Base-by-base conservation (phyloP, 805 yeast species). In the Torulaspora microellipsoides region DNA sequence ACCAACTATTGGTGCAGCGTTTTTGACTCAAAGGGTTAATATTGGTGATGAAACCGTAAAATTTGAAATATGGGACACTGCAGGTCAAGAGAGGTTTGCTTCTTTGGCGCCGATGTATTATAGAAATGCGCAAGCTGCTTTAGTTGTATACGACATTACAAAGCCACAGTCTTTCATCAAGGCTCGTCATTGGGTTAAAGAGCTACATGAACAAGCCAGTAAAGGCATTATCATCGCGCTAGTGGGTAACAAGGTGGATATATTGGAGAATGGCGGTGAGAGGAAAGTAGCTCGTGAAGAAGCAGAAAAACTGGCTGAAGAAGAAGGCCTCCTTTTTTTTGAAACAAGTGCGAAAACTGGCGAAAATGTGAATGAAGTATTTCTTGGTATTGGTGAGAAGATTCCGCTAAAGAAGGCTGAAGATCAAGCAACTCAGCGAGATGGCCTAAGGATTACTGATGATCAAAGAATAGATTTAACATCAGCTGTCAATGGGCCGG, bases 121-220 rank as follows among this genome's bases (percentile, higher is more conserved):
- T 70, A 78, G 99, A 63, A 91, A 93, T 60, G 97, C 99, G 12
- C 96, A 90, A 64, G 95, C 96, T 23, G 98, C 98, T 0, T 71
- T 91, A 49, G 96, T 93, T 11, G 99, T 91, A 8, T 91, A 91
- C 64, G 99, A 91, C 59, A 79, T 91, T 53, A 90, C 98, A 31
- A 89, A 89, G 60, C 96, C 96, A 2, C 93, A 95, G 11, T 84
- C 95, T 17, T 91, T 91, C 57, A 83, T 89, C 56, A 89, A 91
- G 66, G 98, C 98, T 7, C 84, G 97, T 57, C 97, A 91, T 68
- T 91, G 99, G 99, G 96, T 91, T 43, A 85, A 85, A 60, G 98
- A 91, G 64, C 76, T 91, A 54, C 95, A 88, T 60, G 95, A 90
- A 54, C 98, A 90, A 67, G 97, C 97, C 14, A 75, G 85, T n/a